Evolutionary conservation across 2,329 filamentous ascomycete genomes (phyloP).

Genomic region (Clonostachys sp.): DNA sequence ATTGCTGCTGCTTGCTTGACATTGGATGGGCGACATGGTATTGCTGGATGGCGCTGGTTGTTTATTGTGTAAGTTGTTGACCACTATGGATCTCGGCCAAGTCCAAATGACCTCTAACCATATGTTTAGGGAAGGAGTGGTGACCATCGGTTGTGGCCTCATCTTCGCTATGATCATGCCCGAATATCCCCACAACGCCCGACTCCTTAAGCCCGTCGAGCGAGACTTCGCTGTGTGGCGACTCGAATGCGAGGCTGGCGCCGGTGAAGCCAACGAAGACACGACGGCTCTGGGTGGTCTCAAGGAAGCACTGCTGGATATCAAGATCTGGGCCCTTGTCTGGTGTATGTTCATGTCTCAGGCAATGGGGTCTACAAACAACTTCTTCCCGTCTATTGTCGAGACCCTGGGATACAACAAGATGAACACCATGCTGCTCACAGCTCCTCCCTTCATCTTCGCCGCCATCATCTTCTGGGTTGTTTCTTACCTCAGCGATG

Average conservation of each 20-base stretch:
- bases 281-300: constrained; percentile 50
- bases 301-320: constrained; percentile 45
- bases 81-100: too few relatives aligned
- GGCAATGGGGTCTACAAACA: constrained; percentile 28
- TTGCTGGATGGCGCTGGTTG: constrained; percentile 49
- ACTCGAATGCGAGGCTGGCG: constrained; percentile 60
- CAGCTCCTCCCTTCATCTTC: constrained; percentile 60
- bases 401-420: constrained; percentile 57
- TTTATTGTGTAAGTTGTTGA: constrained; percentile 30
- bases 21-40: constrained; percentile 36
- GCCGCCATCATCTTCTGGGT: constrained; percentile 41
- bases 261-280: constrained; percentile 52
- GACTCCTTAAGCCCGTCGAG: constrained; percentile 17
- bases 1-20: constrained; percentile 42
- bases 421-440: constrained; percentile 56
- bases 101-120: neutral
- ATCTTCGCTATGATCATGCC: constrained; percentile 53
- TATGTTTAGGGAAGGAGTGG: constrained; percentile 45
- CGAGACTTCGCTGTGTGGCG: constrained; percentile 55
- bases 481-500: constrained; percentile 53
- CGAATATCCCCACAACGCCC: constrained; percentile 39
- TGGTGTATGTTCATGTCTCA: constrained; percentile 25
- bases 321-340: constrained; percentile 55
- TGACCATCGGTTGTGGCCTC: constrained; percentile 58
- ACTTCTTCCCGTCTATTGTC: constrained; percentile 46